phyloP scores from a whole-genome alignment of 2,329 filamentous ascomycete genomes.

The Penicillium sp. region DNA sequence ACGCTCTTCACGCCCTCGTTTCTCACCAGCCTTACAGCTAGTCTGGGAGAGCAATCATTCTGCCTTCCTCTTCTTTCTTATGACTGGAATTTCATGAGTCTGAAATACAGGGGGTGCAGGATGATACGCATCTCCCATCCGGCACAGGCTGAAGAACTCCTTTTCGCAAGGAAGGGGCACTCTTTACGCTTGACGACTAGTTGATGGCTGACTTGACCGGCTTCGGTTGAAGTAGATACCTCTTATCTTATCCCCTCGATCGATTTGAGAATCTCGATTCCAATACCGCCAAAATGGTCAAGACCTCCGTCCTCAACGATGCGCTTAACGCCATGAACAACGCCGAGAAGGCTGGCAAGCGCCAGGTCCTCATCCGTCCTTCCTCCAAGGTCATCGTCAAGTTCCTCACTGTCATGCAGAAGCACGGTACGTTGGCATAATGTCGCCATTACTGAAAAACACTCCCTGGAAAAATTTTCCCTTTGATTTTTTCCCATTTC shows the following conservation, averaged over 20 bases:
- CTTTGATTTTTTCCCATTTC: slow-evolving; percentile 14
- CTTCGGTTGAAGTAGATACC: slow-evolving; percentile 32
- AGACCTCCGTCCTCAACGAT: slow-evolving; percentile 99
- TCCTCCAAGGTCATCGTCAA: slow-evolving; percentile 99
- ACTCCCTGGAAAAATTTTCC: neutral
- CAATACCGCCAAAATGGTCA: slow-evolving; percentile 86
- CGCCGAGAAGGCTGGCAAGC: slow-evolving; percentile 99
- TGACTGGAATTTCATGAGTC: neutral
- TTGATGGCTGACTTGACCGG: slow-evolving; percentile 58
- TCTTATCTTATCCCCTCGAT: slow-evolving; percentile 35
- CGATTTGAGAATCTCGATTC: slow-evolving; percentile 55
- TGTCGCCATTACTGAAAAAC: neutral
- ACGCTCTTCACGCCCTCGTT: slow-evolving; percentile 21
- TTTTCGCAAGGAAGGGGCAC: slow-evolving; percentile 56
- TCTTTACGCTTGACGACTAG: slow-evolving; percentile 67
- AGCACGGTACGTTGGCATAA: slow-evolving; percentile 74
- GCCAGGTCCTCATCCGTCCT: slow-evolving; percentile 96
- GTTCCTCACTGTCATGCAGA: slow-evolving; percentile 99
- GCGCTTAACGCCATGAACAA: slow-evolving; percentile 99
- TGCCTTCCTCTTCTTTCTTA: slow-evolving; percentile 14
- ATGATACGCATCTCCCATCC: slow-evolving; percentile 48
- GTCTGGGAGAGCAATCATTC: slow-evolving; percentile 47
- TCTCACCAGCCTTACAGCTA: slow-evolving; percentile 41
- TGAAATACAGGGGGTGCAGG: slow-evolving; percentile 19
- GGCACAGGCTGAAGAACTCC: slow-evolving; percentile 70